phyloP scores from a whole-genome alignment of 345 rosid species.

The Lepidium africanum region DNA sequence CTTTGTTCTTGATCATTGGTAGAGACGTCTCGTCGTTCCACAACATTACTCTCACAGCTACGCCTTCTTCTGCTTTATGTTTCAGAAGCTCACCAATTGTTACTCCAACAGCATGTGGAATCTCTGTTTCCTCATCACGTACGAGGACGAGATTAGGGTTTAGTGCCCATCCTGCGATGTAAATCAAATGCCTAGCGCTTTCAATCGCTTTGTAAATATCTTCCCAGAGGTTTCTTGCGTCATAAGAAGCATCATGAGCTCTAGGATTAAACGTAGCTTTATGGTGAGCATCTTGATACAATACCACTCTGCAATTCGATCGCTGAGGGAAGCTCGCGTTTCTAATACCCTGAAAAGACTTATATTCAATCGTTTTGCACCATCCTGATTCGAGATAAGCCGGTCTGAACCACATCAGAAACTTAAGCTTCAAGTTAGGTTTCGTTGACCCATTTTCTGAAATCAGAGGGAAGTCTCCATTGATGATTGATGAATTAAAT shows the following conservation, averaged over 20 bases:
- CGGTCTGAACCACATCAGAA: constrained; percentile 77
- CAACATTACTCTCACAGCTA: constrained; percentile 75
- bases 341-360: constrained; percentile 46
- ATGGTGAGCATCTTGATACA: constrained; percentile 85
- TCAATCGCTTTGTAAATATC: constrained; percentile 74
- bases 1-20: constrained; percentile 72
- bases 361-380: constrained; percentile 34
- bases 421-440: constrained; percentile 48
- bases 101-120: constrained; percentile 61
- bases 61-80: constrained; percentile 74
- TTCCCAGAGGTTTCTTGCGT: constrained; percentile 70
- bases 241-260: constrained; percentile 19
- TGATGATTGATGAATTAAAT: constrained; percentile 40
- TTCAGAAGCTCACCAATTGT: constrained; percentile 64
- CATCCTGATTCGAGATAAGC: constrained; percentile 61
- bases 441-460: constrained; percentile 38
- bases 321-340: constrained; percentile 72
- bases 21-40: constrained; percentile 86
- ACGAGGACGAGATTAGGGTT: constrained; percentile 74
- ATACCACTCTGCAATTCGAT: constrained; percentile 52
- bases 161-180: constrained; percentile 87
- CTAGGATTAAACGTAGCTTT: constrained; percentile 44
- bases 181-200: constrained; percentile 63
- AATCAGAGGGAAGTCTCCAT: constrained; percentile 54
- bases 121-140: constrained; percentile 56